Evolutionary conservation across 73 alveolate genomes (phyloP), one percentile per base, ranked within the genome.

Genomic region (Paramecium octaurelia): DNA sequence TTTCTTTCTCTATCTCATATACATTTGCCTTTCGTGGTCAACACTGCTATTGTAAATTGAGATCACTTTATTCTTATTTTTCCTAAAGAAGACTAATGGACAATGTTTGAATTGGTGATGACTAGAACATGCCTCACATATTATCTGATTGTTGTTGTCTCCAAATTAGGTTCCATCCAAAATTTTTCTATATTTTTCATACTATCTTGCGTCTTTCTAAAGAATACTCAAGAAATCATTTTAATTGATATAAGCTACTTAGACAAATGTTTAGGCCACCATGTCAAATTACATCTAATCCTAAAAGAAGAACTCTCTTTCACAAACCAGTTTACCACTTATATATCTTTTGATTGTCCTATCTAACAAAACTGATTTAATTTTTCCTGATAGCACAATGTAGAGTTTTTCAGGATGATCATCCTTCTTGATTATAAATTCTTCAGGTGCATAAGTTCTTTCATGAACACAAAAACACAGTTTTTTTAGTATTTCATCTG

Each of bases 381-480:
- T 58, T 40, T 44, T 36, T n/a, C 89, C 89, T 34, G 64, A 24
- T 18, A 76, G 16, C 11, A 76, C 43, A 8, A 76, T 76, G 11
- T 76, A 76, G 18, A 76, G 18, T 76, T 54, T 54, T 2, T 80
- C 76, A 23, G 91, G 91, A 44, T 38, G 68, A 8, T 75, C 88
- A 75, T 75, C 60, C 6, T 75, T 75, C 20, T 20, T 34, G 38
- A 75, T 75, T 4, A 38, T 75, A 38, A 75, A 75, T 80, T 80
- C 91, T 46, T 80, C 91, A 24, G 75, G 91, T 23, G 75, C 91
- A 80, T 31, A 76, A 0, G 89, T 76, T 43, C 70, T 76, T 76
- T 76, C 89, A 76, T 80, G 76, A 31, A 80, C 29, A 18, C 57
- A 24, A 10, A 1, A 46, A 80, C 91, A 80, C 10, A 80, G 20